Percentiles rank a stretch among this genome's conserved stretches.
These are phyloP conservation scores for Ganoderma lingzhi DNA, from an alignment of 1,284 basidiomycete genomes.

Conservation along the genomic window DNA sequence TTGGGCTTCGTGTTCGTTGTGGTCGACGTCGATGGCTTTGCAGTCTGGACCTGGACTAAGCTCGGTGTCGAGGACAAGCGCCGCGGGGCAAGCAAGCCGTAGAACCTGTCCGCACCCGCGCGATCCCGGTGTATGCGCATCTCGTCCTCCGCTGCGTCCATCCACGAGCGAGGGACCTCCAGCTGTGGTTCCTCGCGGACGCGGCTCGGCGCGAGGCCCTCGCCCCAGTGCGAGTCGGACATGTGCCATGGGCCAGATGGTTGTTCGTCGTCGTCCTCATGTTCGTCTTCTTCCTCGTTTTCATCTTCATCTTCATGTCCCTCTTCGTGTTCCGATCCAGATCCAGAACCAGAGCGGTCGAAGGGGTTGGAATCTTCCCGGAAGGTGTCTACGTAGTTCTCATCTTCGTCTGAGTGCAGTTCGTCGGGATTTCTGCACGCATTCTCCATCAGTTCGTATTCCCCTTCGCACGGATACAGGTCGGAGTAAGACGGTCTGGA, in stretches of 20 bases:
- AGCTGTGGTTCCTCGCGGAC: neutral
- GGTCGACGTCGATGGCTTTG: neutral
- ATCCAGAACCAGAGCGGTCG: neutral
- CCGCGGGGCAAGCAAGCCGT: neutral
- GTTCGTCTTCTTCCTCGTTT: neutral
- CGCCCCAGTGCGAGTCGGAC: constrained; percentile 3
- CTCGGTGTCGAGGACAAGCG: neutral
- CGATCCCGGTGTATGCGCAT: neutral
- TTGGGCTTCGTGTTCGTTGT: neutral
- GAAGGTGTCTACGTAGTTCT: neutral
- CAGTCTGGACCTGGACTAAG: neutral
- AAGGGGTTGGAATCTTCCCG: neutral
- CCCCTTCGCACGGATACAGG: neutral
- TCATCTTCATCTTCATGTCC: neutral
- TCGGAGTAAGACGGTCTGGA: neutral
- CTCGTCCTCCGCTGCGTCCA: constrained; percentile 1
- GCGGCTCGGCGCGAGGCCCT: neutral
- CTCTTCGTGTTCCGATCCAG: neutral
- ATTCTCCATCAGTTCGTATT: neutral
- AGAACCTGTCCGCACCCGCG: neutral
- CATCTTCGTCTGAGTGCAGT: constrained; percentile 2
- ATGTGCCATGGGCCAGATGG: constrained; percentile 1
- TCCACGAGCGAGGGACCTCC: neutral
- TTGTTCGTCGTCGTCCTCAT: neutral
- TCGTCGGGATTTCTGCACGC: constrained; percentile 1